These are phyloP conservation scores for Lobosporangium transversale DNA, from an alignment of 192 early-diverging fungal genomes.

Conservation along the genomic window DNA sequence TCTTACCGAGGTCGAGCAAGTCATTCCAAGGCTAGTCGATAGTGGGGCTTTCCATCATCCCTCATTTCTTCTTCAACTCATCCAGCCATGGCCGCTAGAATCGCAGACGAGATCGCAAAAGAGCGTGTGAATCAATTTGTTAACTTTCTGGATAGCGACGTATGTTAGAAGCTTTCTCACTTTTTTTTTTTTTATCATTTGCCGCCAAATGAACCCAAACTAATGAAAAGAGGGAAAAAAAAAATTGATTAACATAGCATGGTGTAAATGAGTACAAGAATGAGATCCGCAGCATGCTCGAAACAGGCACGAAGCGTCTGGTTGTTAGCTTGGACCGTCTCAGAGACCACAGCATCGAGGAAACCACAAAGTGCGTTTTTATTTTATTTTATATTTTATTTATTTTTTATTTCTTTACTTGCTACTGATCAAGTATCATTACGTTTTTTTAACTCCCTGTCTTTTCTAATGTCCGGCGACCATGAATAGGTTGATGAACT, in stretches of 20 bases:
- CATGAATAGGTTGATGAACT: constrained; percentile 65
- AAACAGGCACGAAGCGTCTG: constrained; percentile 61
- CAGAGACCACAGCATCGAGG: constrained; percentile 76
- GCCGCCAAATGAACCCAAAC: no score
- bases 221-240: neutral
- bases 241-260: constrained; percentile 14
- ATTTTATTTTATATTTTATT: no score
- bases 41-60: neutral
- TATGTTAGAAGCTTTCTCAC: constrained; percentile 2
- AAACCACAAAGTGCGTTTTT: constrained; percentile 71
- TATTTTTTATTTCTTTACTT: neutral
- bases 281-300: constrained; percentile 52
- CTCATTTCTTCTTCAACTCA: neutral
- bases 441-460: neutral
- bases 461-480: no score
- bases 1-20: no score
- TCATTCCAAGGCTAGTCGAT: no score
- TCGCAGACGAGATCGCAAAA: constrained; percentile 35
- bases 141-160: constrained; percentile 46
- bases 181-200: constrained; percentile 1
- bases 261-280: constrained; percentile 52
- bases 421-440: neutral
- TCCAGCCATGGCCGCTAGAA: constrained; percentile 19
- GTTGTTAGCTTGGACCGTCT: constrained; percentile 92
- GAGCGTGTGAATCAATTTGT: constrained; percentile 36